Percentiles rank a stretch among this genome's conserved stretches.
Conservation (phyloP, 2,329 filamentous ascomycete species). For the Fusarium brevicatenulatum region DNA sequence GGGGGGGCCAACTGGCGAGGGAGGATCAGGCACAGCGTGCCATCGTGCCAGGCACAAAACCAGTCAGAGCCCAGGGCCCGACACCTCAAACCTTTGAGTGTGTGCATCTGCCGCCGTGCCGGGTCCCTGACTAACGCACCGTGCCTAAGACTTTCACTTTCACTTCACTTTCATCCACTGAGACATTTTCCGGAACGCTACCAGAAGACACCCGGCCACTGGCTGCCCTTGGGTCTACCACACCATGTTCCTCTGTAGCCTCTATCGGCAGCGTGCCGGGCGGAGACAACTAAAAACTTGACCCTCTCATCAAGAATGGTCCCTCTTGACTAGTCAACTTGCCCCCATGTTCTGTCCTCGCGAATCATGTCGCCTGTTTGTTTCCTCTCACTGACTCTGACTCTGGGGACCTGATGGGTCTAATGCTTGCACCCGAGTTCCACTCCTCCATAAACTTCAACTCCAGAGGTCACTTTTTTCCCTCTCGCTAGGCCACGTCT, state of each 20-base stretch:
- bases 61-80: constrained; percentile 26
- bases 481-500: constrained; percentile 11
- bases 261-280: constrained; percentile 34
- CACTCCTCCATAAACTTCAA: constrained; percentile 16
- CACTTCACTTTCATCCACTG: constrained; percentile 17
- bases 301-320: neutral
- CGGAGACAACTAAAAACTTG: constrained; percentile 15
- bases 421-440: constrained; percentile 10
- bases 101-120: constrained; percentile 37
- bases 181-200: constrained; percentile 41
- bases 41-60: constrained; percentile 32
- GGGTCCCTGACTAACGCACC: constrained; percentile 45
- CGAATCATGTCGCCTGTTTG: constrained; percentile 38
- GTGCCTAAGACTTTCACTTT: constrained; percentile 32
- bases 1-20: constrained; percentile 5
- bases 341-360: constrained; percentile 24
- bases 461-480: constrained; percentile 26
- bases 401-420: constrained; percentile 23
- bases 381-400: constrained; percentile 21
- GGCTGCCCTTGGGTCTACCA: constrained; percentile 27
- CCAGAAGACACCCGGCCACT: constrained; percentile 9
- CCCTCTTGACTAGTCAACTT: constrained; percentile 31
- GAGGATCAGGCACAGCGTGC: constrained; percentile 29
- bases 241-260: constrained; percentile 7
- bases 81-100: constrained; percentile 39